These are phyloP conservation scores for Nemania sp. DNA, from an alignment of 2,329 filamentous ascomycete genomes.

Conservation along the genomic window DNA sequence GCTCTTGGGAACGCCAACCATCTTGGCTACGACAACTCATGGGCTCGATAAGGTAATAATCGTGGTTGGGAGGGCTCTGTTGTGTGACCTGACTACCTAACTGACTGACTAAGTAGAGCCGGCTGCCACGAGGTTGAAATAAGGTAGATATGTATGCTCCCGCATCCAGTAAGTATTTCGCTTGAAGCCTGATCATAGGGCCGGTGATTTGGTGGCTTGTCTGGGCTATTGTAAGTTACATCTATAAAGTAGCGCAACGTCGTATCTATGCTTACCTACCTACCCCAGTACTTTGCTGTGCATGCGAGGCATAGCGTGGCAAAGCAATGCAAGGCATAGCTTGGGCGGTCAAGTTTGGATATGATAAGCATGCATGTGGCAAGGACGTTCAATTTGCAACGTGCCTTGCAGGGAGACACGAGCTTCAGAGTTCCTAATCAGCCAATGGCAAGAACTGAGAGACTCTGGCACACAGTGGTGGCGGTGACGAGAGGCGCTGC, in stretches of 20 bases:
- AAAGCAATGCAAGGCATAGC: neutral
- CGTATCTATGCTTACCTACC: conserved; percentile 12
- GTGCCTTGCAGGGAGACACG: neutral
- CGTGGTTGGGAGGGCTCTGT: neutral
- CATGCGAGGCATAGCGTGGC: neutral
- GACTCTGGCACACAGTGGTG: neutral
- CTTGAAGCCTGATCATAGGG: conserved; percentile 2
- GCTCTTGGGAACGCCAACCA: conserved; percentile 40
- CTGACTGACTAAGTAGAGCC: conserved; percentile 5
- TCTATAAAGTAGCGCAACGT: conserved; percentile 3
- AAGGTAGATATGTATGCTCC: conserved; percentile 15
- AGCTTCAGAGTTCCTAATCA: neutral
- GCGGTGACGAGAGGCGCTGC: neutral
- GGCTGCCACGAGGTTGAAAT: conserved; percentile 19
- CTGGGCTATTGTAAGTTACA: conserved; percentile 2
- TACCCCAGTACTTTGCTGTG: neutral
- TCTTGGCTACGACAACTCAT: conserved; percentile 10
- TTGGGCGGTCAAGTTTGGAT: conserved; percentile 1
- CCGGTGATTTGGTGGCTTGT: conserved; percentile 12
- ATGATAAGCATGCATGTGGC: conserved; percentile 16
- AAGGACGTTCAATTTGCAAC: conserved; percentile 7
- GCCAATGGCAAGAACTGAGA: neutral
- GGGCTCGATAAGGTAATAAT: neutral
- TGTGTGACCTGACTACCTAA: neutral
- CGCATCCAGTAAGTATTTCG: conserved; percentile 9